phyloP scores from a whole-genome alignment of 2,329 filamentous ascomycete species.

The Colletotrichum sp. region DNA sequence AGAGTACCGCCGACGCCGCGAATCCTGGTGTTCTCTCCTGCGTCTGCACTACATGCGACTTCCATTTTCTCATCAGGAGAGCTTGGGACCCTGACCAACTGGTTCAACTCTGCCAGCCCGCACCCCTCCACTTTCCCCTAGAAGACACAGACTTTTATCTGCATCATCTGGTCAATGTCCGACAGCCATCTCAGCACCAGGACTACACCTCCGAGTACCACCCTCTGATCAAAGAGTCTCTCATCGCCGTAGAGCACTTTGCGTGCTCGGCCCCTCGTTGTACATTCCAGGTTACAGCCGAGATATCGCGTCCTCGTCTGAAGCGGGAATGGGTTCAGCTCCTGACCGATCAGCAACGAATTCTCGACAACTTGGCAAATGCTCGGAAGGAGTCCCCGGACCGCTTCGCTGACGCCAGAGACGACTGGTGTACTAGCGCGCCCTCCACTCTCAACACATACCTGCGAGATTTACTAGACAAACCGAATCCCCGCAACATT shows the following conservation, averaged over 20 bases:
- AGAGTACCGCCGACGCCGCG: conserved; percentile 33
- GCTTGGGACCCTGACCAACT: conserved; percentile 34
- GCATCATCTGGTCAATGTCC: conserved; percentile 16
- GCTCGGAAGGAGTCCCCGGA: conserved; percentile 51
- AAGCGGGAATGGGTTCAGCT: conserved; percentile 43
- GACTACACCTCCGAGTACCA: not conserved
- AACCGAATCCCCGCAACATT: conserved; percentile 45
- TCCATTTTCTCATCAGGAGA: conserved; percentile 46
- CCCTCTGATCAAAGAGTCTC: conserved; percentile 34
- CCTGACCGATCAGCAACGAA: conserved; percentile 51
- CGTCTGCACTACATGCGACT: conserved; percentile 45
- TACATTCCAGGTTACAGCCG: conserved; percentile 47
- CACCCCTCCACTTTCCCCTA: not conserved
- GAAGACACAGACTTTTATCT: conserved; percentile 7
- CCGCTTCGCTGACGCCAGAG: conserved; percentile 49
- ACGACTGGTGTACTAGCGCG: conserved; percentile 45
- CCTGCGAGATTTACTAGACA: conserved; percentile 52
- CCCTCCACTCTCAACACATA: conserved; percentile 56
- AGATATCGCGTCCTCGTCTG: conserved; percentile 57
- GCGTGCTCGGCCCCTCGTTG: conserved; percentile 48
- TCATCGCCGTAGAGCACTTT: conserved; percentile 9
- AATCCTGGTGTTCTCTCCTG: conserved; percentile 35
- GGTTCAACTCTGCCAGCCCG: conserved; percentile 32
- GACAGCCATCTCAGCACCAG: not conserved
- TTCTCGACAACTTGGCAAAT: conserved; percentile 41